Evolutionary conservation across 768 basidiomycete species (phyloP).

Genomic region (Lactifluus pinguis): DNA sequence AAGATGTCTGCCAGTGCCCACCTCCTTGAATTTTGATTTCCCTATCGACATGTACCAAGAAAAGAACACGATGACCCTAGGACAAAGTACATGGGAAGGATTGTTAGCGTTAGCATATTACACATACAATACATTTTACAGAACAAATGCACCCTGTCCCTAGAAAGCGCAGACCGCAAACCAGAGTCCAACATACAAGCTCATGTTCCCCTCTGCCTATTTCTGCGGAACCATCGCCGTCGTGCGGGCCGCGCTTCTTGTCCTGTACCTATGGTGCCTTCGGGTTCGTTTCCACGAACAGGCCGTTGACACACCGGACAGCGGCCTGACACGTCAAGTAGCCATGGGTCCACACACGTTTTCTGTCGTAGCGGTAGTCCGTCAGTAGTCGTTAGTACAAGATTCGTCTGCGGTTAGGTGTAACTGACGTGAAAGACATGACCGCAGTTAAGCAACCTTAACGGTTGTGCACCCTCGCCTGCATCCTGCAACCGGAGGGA

Average conservation of each 20-base stretch:
- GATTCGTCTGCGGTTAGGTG: background rate
- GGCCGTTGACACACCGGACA: slow-evolving; percentile 81
- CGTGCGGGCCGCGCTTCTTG: slow-evolving; percentile 21
- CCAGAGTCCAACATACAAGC: background rate
- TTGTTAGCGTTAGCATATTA: background rate
- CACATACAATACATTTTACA: background rate
- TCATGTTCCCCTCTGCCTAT: slow-evolving; percentile 8
- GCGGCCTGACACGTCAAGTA: slow-evolving; percentile 73
- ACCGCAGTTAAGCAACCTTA: slow-evolving; percentile 68
- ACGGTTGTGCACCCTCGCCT: slow-evolving; percentile 65
- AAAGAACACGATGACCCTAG: no score
- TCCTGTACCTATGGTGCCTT: slow-evolving; percentile 27
- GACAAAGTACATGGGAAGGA: background rate
- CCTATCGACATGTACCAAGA: no score
- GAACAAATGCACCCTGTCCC: background rate
- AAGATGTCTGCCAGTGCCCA: no score
- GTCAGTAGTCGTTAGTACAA: slow-evolving; percentile 1
- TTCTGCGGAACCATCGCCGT: slow-evolving; percentile 14
- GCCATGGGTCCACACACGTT: slow-evolving; percentile 87
- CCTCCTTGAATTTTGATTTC: no score
- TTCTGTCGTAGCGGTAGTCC: slow-evolving; percentile 35
- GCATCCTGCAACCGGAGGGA: slow-evolving; percentile 55
- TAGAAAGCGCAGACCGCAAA: background rate
- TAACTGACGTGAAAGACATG: slow-evolving; percentile 83
- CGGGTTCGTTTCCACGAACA: slow-evolving; percentile 43